Evolutionary conservation across 805 yeast genomes (phyloP), one percentile per base, ranked within the genome.

Genomic region (Candida schatavii): DNA sequence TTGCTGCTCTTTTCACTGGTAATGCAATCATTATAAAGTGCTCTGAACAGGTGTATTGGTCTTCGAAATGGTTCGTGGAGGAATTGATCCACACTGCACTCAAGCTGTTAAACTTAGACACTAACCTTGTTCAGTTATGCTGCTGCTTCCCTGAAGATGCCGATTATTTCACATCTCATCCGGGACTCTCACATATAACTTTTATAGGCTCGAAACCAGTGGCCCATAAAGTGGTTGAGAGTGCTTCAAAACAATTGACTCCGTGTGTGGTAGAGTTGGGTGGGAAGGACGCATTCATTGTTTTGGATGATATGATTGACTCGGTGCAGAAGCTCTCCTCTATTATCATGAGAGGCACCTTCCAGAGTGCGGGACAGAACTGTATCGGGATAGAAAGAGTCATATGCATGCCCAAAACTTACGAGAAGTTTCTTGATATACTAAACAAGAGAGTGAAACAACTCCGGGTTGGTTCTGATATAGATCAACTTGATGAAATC

Each of bases 321-420:
- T 49, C 66, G 21, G 56, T 66, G 22, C 82, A 96, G 0, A 25
- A 19, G 6, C 51, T 70, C 18, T 55, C 73, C 0, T 87, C 96
- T 13, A 81, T 89, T 20, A 75, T 93, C 30, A 76, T 93, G 84
- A 76, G 99, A 56, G 99, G 99, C 27, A 84, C 96, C 0, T 93
- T 91, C 70, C 99, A 93, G 66, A 85, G 96, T 41, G 86, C 96
- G 0, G 99, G 99, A 10, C 99, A 93, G 66, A 93, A 93, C 60
- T 93, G 99, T 68, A 93, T 93, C 55, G 98, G 99, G 29, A 86
- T 93, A 41, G 99, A 93, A 66, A 75, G 99, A 44, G 95, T 93
- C 5, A 83, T 93, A 47, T 88, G 90, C 28, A 73, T 88, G 35
- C 85, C 85, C 4, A 68, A 70, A 32, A 78, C 80, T 21, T 90